Conservation (phyloP, 1,139 yeast species). For the Arxiozyma heterogenica region DNA sequence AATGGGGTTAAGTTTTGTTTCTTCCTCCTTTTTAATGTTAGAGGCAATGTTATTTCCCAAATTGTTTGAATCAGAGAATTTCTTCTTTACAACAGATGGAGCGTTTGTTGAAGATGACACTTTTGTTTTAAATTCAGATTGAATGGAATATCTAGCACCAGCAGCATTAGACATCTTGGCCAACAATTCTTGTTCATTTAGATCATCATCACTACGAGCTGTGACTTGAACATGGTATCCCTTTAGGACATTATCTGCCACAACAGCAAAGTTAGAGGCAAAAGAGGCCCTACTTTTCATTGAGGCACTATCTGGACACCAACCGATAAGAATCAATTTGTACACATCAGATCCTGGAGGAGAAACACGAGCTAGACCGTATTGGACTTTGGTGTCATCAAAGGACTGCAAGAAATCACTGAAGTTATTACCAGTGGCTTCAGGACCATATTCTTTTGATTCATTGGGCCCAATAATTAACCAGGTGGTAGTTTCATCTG, state of each 20-base stretch:
- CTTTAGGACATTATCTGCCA: slow-evolving; percentile 49
- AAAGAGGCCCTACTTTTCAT: slow-evolving; percentile 64
- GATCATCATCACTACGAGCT: slow-evolving; percentile 89
- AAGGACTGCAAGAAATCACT: slow-evolving; percentile 73
- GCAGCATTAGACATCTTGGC: slow-evolving; percentile 81
- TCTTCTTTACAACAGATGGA: slow-evolving; percentile 42
- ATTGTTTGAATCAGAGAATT: slow-evolving; percentile 21
- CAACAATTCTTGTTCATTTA: slow-evolving; percentile 68
- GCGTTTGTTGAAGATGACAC: slow-evolving; percentile 43
- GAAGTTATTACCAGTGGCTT: slow-evolving; percentile 52
- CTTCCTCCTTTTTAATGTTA: slow-evolving; percentile 20
- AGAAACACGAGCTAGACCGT: slow-evolving; percentile 78
- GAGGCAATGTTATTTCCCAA: slow-evolving; percentile 11
- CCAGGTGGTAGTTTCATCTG: slow-evolving; percentile 44
- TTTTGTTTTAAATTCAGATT: slow-evolving; percentile 31
- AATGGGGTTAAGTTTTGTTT: slow-evolving; percentile 6
- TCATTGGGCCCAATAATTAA: slow-evolving; percentile 57
- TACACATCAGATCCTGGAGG: slow-evolving; percentile 85
- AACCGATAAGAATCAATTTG: slow-evolving; percentile 78
- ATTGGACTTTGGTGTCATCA: slow-evolving; percentile 83
- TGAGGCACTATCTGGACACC: slow-evolving; percentile 90
- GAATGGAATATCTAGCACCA: slow-evolving; percentile 87
- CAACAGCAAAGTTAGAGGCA: slow-evolving; percentile 68
- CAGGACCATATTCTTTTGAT: slow-evolving; percentile 48
- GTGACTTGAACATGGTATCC: slow-evolving; percentile 95